Percentiles rank a stretch among this genome's conserved stretches.
These are phyloP conservation scores for Mycena galericulata DNA, from an alignment of 768 basidiomycete species.

Conservation along the genomic window DNA sequence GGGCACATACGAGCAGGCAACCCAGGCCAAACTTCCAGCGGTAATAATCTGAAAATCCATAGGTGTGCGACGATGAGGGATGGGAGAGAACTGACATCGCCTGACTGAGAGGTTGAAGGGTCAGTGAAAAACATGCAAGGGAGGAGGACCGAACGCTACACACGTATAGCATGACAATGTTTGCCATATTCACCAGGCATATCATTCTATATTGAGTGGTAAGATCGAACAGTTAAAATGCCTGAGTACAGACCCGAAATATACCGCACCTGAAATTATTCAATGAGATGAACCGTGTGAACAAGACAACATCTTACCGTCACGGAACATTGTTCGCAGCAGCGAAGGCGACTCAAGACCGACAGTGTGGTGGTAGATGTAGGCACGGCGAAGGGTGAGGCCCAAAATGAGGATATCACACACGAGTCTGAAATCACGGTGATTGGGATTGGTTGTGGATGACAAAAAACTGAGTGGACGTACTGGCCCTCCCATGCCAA, in stretches of 20 bases:
- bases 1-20: not conserved
- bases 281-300: not conserved
- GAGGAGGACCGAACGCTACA: not conserved
- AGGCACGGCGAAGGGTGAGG: constrained; percentile 9
- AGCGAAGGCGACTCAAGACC: not conserved
- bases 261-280: not conserved
- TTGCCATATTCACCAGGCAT: not conserved
- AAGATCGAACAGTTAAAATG: too few species aligned
- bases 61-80: not conserved
- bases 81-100: not conserved
- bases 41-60: constrained; percentile 1
- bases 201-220: too few species aligned
- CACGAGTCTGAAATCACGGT: not conserved
- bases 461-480: not conserved
- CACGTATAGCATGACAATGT: constrained; percentile 2
- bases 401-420: constrained; percentile 14
- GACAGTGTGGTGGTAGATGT: not conserved
- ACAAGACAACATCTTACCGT: not conserved
- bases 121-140: not conserved
- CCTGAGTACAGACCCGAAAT: too few species aligned
- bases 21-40: constrained; percentile 9
- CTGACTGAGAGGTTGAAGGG: not conserved
- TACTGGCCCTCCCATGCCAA: not conserved
- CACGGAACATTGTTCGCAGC: constrained; percentile 1
- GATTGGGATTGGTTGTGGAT: not conserved